Conservation (phyloP, 345 rosid species). For the Lenwebbia sp. region DNA sequence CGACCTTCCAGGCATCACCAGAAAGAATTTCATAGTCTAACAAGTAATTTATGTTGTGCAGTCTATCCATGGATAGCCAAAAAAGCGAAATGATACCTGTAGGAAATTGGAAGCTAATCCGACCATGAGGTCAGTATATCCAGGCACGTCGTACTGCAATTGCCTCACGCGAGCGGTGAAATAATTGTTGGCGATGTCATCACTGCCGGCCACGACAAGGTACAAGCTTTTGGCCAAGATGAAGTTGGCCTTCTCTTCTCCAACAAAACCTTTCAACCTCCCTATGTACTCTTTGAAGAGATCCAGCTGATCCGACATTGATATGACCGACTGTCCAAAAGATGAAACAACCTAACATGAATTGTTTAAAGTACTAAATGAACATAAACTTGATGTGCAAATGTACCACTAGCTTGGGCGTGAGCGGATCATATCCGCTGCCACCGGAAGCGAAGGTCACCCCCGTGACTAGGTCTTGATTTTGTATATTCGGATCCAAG, state of each 20-base stretch:
- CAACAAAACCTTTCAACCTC: conserved; percentile 27
- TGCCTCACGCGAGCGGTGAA: conserved; percentile 18
- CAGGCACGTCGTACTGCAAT: conserved; percentile 23
- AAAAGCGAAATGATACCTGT: conserved; percentile 6
- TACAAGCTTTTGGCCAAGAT: conserved; percentile 29
- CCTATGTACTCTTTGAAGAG: conserved; percentile 38
- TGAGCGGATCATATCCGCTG: conserved; percentile 64
- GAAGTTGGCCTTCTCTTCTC: conserved; percentile 31
- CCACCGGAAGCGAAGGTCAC: conserved; percentile 79
- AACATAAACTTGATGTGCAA: not conserved
- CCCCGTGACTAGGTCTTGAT: conserved; percentile 58
- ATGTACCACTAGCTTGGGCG: conserved; percentile 37
- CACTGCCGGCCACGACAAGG: conserved; percentile 36
- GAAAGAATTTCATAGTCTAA: not conserved
- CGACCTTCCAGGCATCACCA: not conserved
- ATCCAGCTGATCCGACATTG: conserved; percentile 29
- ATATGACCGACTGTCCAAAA: conserved; percentile 21
- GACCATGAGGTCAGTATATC: conserved; percentile 37
- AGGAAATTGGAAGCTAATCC: conserved; percentile 32
- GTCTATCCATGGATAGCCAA: not conserved
- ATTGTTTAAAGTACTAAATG: not conserved
- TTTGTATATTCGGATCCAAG: conserved; percentile 29
- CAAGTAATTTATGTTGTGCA: not conserved
- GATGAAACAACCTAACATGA: not conserved
- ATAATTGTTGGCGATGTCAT: conserved; percentile 58